These are phyloP conservation scores for Phytophthora multivora DNA, from an alignment of 352 stramenopile species.

Conservation along the genomic window DNA sequence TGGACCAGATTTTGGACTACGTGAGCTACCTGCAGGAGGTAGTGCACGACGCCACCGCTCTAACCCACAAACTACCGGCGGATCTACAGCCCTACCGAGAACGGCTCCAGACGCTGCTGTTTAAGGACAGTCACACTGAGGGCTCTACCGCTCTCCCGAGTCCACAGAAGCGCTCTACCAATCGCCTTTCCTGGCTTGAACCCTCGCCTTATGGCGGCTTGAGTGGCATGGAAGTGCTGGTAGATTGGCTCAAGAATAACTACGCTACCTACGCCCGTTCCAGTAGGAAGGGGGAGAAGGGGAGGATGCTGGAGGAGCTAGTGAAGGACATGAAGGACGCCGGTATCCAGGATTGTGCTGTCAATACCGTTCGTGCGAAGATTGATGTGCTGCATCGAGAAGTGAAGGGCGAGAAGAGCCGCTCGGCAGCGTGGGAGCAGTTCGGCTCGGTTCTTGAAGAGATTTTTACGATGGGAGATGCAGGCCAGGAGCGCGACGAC, in stretches of 20 bases:
- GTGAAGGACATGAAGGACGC: slow-evolving; percentile 28
- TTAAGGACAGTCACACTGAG: slow-evolving; percentile 11
- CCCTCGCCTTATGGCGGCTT: slow-evolving; percentile 15
- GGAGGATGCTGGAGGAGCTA: slow-evolving; percentile 24
- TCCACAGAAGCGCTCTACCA: slow-evolving; percentile 8
- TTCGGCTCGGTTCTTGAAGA: slow-evolving; percentile 36
- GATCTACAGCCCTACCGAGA: slow-evolving; percentile 16
- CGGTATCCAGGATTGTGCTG: slow-evolving; percentile 25
- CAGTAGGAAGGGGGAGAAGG: slow-evolving; percentile 25
- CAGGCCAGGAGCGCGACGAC: slow-evolving; percentile 14
- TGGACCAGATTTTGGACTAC: slow-evolving; percentile 26
- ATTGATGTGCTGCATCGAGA: slow-evolving; percentile 32
- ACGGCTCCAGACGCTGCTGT: slow-evolving; percentile 17
- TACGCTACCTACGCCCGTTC: slow-evolving; percentile 25
- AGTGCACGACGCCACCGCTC: slow-evolving; percentile 12
- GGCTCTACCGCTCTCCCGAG: background rate
- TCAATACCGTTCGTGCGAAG: slow-evolving; percentile 32
- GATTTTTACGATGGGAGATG: slow-evolving; percentile 37
- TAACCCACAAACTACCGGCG: slow-evolving; percentile 6
- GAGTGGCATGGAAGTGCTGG: slow-evolving; percentile 33
- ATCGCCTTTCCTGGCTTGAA: slow-evolving; percentile 31
- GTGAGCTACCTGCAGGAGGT: slow-evolving; percentile 26
- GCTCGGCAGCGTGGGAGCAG: slow-evolving; percentile 31
- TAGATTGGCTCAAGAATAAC: slow-evolving; percentile 30
- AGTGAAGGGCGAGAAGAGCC: slow-evolving; percentile 27